These are phyloP conservation scores for Volvox africanus DNA, from an alignment of 139 green algal genomes.

Conservation along the genomic window DNA sequence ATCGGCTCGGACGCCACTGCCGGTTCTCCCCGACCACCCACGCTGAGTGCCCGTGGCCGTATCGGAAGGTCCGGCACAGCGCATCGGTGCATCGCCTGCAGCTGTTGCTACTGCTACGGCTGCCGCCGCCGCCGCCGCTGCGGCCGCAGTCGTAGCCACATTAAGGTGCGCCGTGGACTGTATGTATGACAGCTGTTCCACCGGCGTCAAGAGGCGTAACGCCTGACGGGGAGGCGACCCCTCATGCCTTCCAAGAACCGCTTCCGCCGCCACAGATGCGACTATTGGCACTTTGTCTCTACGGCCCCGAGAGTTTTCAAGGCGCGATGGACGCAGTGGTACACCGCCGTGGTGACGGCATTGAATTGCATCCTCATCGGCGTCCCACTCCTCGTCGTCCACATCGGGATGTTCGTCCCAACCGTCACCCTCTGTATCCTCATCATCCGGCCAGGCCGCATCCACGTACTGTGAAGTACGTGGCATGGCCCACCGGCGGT, in stretches of 20 bases:
- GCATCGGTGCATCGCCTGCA: neutral
- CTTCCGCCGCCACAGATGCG: too few species aligned
- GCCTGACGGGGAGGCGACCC: neutral
- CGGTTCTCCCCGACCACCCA: neutral
- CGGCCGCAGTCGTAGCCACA: neutral
- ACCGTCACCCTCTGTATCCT: neutral
- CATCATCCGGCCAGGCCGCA: neutral
- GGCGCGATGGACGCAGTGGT: too few species aligned
- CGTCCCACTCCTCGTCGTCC: neutral
- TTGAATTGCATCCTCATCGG: neutral
- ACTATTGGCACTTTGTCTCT: too few species aligned
- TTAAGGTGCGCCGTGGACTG: neutral
- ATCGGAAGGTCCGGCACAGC: neutral
- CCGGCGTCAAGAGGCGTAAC: neutral
- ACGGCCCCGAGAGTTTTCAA: too few species aligned
- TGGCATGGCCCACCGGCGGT: too few species aligned
- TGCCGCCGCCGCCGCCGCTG: neutral
- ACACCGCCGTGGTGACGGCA: too few species aligned
- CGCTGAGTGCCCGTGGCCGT: neutral
- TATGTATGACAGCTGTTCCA: neutral
- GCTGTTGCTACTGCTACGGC: neutral
- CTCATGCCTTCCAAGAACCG: neutral
- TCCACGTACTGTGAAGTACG: neutral
- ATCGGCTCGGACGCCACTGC: neutral
- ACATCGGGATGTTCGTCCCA: neutral